Percentiles rank a stretch among this genome's conserved stretches.
These are phyloP conservation scores for Eimeria maxima DNA, from an alignment of 169 alveolate genomes.

Conservation along the genomic window DNA sequence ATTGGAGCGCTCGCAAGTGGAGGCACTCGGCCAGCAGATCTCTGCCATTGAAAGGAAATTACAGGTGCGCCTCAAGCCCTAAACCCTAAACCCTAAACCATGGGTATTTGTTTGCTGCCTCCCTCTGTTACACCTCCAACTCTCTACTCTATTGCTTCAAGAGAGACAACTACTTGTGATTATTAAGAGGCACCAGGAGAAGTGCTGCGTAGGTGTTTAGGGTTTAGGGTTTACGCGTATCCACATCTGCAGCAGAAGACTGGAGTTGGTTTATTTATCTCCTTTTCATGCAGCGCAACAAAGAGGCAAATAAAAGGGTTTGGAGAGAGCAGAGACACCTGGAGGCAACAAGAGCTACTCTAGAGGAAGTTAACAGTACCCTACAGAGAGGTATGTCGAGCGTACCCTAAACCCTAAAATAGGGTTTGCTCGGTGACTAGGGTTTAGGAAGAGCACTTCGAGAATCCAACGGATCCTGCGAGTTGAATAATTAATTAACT, in stretches of 20 bases:
- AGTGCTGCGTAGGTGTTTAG: neutral
- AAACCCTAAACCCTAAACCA: conserved; percentile 11
- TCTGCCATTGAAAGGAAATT: neutral
- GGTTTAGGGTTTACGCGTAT: neutral
- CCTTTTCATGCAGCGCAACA: neutral
- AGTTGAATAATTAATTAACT: neutral
- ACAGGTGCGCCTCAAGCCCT: neutral
- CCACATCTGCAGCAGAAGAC: neutral
- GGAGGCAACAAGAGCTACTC: neutral
- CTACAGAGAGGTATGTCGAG: neutral
- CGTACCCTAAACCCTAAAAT: too few relatives aligned
- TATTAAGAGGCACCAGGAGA: too few relatives aligned
- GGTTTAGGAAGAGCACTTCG: neutral
- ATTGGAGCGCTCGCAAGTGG: neutral
- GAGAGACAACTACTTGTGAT: too few relatives aligned
- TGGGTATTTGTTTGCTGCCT: neutral
- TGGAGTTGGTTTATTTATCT: neutral
- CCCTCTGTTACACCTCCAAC: neutral
- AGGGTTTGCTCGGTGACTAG: neutral
- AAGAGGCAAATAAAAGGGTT: neutral
- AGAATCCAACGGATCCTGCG: neutral
- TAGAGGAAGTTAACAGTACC: neutral
- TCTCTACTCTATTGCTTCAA: too few relatives aligned
- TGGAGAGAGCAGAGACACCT: neutral
- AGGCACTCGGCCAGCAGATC: neutral